Percentiles rank a stretch among this genome's conserved stretches.
Evolutionary conservation across 2,329 filamentous ascomycete species (phyloP).

Genomic region (Septoria linicola): DNA sequence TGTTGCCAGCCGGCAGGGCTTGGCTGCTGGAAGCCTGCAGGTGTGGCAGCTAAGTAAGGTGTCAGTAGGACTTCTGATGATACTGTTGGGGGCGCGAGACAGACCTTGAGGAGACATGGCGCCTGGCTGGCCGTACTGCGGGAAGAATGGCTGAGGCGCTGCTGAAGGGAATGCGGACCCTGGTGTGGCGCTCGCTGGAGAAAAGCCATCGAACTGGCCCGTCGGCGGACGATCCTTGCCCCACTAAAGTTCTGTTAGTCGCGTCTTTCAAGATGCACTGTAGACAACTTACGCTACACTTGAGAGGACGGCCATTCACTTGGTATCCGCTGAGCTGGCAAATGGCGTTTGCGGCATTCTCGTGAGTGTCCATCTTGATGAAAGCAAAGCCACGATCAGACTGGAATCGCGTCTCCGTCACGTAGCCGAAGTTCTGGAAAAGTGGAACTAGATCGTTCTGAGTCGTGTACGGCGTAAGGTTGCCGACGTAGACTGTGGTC

Average conservation of each 20-base stretch:
- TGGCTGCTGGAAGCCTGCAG: constrained; percentile 62
- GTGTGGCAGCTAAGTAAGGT: constrained; percentile 42
- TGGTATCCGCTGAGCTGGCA: constrained; percentile 98
- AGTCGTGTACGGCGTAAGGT: constrained; percentile 94
- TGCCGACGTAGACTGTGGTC: constrained; percentile 97
- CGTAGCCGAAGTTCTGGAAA: constrained; percentile 98
- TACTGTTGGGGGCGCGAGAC: too few species aligned
- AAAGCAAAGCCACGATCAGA: constrained; percentile 97
- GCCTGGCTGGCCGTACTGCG: constrained; percentile 80
- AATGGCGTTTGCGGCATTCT: constrained; percentile 97
- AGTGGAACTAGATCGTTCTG: constrained; percentile 95
- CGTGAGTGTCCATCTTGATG: constrained; percentile 98
- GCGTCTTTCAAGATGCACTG: constrained; percentile 9
- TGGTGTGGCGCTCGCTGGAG: constrained; percentile 70
- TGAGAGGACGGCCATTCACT: constrained; percentile 91
- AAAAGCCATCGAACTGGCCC: constrained; percentile 72
- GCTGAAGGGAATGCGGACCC: constrained; percentile 70
- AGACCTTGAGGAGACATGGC: constrained; percentile 54
- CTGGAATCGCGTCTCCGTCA: constrained; percentile 96
- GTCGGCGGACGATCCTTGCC: constrained; percentile 96
- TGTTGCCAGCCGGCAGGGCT: constrained; percentile 59
- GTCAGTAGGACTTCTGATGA: not conserved
- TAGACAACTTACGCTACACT: constrained; percentile 86
- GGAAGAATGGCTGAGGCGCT: constrained; percentile 76
- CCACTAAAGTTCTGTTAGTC: constrained; percentile 64